Base-by-base conservation (phyloP, 768 basidiomycete species). In the Russula lepida region DNA sequence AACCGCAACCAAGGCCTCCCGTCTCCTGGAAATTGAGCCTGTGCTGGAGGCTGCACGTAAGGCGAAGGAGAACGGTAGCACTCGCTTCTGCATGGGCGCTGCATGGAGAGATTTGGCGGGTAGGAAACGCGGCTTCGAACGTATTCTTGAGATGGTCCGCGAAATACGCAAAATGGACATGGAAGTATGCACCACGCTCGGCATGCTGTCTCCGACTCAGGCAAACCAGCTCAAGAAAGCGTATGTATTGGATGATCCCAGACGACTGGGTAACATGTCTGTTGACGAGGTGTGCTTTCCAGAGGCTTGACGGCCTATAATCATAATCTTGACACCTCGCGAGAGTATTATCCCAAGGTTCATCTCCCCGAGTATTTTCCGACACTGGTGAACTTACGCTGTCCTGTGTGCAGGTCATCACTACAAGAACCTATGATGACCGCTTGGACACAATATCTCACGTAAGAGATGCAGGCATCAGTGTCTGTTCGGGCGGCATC, bases 181-280 rank as follows among this genome's bases (percentile, higher is more conserved):
- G 95, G 95, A 99, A 75, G 95, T 99, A 27, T 99, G 95, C 77
- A 98, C 95, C 44, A 99, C 95, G 5, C 83, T 99, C 32, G 95
- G 95, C 49, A 98, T 99, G 95, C 79, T 99, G 50, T 84, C 85
- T 12, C 90, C 94, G 25, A 92, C 94, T 60, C 95, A 99, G 74
- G 95, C 95, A 27, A 78, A 78, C 64, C 87, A 87, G 68, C 79
- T 99, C 63, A 98, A 98, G 73, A 86, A 94, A 76, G 95, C 95
- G 89, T 91, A 72, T 66, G 87, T 51, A 32, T 65, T 30, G 32
- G 35, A 30, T 32, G 4, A 59, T n/a, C 11, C 9, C 21, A 25
- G 33, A 48, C n/a, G 11, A 13, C 9, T n/a, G 48, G 19, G 8
- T 4, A 6, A 19, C 49, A 15, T 11, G 49, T 21, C 4, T 43